A percentile compares a stretch with the other conserved stretches of the same genome.
phyloP scores from a whole-genome alignment of 148 eudicot species.

The Cornus controversa region DNA sequence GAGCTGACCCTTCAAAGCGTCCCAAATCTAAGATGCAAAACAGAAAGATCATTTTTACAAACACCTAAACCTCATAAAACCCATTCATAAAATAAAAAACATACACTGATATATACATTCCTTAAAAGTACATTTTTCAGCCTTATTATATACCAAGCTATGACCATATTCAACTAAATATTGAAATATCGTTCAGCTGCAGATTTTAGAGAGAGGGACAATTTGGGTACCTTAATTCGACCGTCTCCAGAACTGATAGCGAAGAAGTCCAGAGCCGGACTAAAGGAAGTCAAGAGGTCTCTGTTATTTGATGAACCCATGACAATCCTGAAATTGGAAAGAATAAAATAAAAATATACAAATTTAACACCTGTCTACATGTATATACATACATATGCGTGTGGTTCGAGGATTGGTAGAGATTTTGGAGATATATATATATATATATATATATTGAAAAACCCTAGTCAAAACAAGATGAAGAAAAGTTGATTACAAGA shows the following conservation, averaged over 20 bases:
- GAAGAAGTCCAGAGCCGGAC: slow-evolving; percentile 71
- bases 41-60: background rate
- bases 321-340: background rate
- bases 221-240: slow-evolving; percentile 64
- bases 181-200: background rate
- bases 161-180: background rate
- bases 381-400: background rate
- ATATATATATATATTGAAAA: background rate
- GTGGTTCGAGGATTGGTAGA: too few relatives aligned
- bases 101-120: background rate
- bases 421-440: too few relatives aligned
- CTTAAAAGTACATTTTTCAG: background rate
- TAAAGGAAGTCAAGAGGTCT: slow-evolving; percentile 71
- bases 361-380: background rate
- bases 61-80: slow-evolving; percentile 7
- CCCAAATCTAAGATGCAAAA: slow-evolving; percentile 73
- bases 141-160: background rate
- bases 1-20: slow-evolving; percentile 73
- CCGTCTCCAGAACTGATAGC: slow-evolving; percentile 81
- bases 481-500: background rate
- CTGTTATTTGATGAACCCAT: slow-evolving; percentile 52
- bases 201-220: too few relatives aligned
- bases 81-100: background rate
- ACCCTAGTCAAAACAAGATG: background rate
- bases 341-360: background rate